Evolutionary conservation across 2,329 filamentous ascomycete genomes (phyloP), one percentile per base, ranked within the genome.

Genomic region (Lachnellula occidentalis): DNA sequence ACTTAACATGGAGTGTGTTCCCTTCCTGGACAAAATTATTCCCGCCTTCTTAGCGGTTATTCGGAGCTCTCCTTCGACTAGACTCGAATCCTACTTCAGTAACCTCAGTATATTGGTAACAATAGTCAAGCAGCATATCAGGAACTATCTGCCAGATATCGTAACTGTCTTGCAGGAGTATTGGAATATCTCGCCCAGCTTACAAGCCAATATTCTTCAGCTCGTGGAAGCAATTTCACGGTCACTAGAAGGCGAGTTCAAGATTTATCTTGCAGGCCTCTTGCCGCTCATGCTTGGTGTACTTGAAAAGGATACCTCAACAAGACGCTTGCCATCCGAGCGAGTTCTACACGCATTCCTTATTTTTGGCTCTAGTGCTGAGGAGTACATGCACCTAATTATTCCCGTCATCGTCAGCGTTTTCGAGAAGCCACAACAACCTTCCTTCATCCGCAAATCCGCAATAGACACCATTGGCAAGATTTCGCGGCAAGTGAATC

Each of bases 381-480:
- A 99, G 69, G 94, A 99, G 70, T 99, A 99, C 70, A 99, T 99
- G 94, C 94, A 99, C 69, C 78, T 99, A 50, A 97, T 99, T 62
- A 90, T 99, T 50, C 94, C 94, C 0, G 90, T 95, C 36, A 91
- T 99, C 66, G 92, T 99, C 8, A 85, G 88, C 45, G 88, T 96
- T 48, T 97, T 99, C 66, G 92, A 99, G 69, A 95, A 90, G 67
- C 82, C 87, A 34, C 85, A 87, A 11, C 89, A 95, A 59, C 90
- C 91, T 7, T 76, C 82, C 1, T 86, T 86, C 56, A 83, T 96
- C 47, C 82, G 90, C 51, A 95, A 91, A 70, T 85, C 86, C 22
- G 92, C 92, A 0, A 97, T 99, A 62, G 95, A 99, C 66, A 95
- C 91, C 0, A 85, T 99, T 57, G 92, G 91, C 21, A 92, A 94